A percentile compares a stretch with the other conserved stretches of the same genome.
phyloP scores from a whole-genome alignment of 2,329 filamentous ascomycete species.

The Endoconidiophora polonica region DNA sequence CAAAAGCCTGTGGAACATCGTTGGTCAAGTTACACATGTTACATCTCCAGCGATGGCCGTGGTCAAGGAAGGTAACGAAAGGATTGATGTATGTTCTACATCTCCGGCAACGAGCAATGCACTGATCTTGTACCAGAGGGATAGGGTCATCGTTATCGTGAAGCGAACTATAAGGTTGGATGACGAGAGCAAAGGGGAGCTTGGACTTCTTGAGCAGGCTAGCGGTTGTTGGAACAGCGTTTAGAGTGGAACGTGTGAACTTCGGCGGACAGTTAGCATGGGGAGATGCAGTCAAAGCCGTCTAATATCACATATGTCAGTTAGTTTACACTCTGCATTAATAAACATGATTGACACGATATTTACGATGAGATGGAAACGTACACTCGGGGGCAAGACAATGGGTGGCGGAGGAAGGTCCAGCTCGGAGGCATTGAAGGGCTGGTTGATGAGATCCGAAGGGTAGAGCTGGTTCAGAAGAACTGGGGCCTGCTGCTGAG shows the following conservation, averaged over 20 bases:
- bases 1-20: conserved; percentile 96
- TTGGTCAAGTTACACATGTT: conserved; percentile 99
- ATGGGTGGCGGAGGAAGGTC: conserved; percentile 84
- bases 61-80: conserved; percentile 88
- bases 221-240: conserved; percentile 82
- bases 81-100: conserved; percentile 97
- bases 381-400: conserved; percentile 77
- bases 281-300: conserved; percentile 79
- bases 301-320: conserved; percentile 29
- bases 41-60: conserved; percentile 94
- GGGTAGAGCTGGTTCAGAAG: conserved; percentile 75
- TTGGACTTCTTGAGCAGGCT: conserved; percentile 93
- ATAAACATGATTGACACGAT: neutral
- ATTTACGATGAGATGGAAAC: conserved; percentile 21
- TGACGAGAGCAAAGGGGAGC: conserved; percentile 84
- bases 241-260: conserved; percentile 89
- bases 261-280: conserved; percentile 82
- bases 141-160: conserved; percentile 86
- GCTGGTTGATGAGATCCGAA: conserved; percentile 78
- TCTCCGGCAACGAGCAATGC: conserved; percentile 89
- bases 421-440: conserved; percentile 84
- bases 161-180: conserved; percentile 85
- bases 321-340: neutral
- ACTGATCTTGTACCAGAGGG: conserved; percentile 86
- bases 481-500: conserved; percentile 28